These are phyloP conservation scores for Candolleomyces aberdarensis DNA, from an alignment of 768 basidiomycete species.

Conservation along the genomic window DNA sequence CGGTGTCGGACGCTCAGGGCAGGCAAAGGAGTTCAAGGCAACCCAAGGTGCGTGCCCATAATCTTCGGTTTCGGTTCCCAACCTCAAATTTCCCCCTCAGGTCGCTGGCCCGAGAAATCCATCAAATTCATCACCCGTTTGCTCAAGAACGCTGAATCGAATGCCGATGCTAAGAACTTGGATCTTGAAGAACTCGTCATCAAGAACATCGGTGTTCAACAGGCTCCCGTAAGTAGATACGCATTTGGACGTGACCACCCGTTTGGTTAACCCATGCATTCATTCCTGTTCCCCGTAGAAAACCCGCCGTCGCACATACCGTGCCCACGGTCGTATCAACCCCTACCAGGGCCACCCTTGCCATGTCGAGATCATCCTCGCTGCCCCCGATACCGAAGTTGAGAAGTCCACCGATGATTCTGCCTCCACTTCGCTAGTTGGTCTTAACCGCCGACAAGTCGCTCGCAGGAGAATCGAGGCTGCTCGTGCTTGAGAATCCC, in stretches of 20 bases:
- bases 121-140: conserved; percentile 92
- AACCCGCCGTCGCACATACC: conserved; percentile 99
- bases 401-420: conserved; percentile 89
- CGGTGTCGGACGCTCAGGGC: conserved; percentile 90
- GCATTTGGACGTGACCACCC: background rate
- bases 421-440: conserved; percentile 47
- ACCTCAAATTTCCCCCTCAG: conserved; percentile 37
- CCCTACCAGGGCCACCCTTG: conserved; percentile 98
- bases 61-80: background rate
- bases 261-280: conserved; percentile 6
- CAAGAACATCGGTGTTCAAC: conserved; percentile 97
- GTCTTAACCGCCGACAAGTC: conserved; percentile 82
- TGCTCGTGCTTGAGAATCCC: conserved; percentile 49
- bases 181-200: conserved; percentile 89
- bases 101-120: conserved; percentile 99
- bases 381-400: conserved; percentile 75
- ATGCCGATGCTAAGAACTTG: conserved; percentile 96
- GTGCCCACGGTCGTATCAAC: conserved; percentile 96
- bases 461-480: conserved; percentile 89
- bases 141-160: conserved; percentile 98
- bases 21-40: conserved; percentile 95
- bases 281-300: conserved; percentile 53
- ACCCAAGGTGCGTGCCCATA: conserved; percentile 75
- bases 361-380: conserved; percentile 93
- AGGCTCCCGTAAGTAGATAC: conserved; percentile 79